These are phyloP conservation scores for Trichosanthes cucumerina DNA, from an alignment of 306 rosid genomes.

Conservation along the genomic window DNA sequence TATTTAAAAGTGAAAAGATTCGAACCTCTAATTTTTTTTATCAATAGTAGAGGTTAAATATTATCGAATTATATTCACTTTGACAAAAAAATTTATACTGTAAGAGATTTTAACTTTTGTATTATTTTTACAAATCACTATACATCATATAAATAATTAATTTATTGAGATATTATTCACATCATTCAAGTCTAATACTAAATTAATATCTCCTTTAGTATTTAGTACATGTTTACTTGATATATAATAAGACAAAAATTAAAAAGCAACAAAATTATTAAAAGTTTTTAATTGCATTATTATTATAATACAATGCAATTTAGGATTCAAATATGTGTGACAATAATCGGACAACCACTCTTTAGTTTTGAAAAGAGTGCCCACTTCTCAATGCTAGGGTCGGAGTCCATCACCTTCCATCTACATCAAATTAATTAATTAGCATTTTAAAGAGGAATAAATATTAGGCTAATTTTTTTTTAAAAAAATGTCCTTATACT, in stretches of 20 bases:
- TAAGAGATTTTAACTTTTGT: no score
- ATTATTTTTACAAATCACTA: no score
- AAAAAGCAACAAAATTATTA: neutral
- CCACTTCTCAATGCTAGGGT: slow-evolving; percentile 66
- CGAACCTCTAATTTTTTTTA: no score
- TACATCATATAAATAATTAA: no score
- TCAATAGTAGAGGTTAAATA: no score
- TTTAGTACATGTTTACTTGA: neutral
- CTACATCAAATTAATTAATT: slow-evolving; percentile 16
- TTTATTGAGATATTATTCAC: no score
- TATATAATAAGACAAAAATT: neutral
- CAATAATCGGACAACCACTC: slow-evolving; percentile 56
- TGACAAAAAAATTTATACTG: no score
- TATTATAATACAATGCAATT: neutral
- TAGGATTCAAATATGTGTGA: slow-evolving; percentile 18
- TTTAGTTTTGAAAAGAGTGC: slow-evolving; percentile 55
- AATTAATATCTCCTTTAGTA: neutral
- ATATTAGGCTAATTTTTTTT: no score
- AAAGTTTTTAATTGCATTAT: neutral
- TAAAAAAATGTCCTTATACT: no score
- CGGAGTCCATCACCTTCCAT: slow-evolving; percentile 62
- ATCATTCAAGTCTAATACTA: neutral
- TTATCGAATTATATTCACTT: no score
- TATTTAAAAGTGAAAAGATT: no score
- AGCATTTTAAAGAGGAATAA: neutral